A percentile compares a stretch with the other conserved stretches of the same genome.
Conservation (phyloP, 2,329 filamentous ascomycete genomes). For the Penicillium italicum region DNA sequence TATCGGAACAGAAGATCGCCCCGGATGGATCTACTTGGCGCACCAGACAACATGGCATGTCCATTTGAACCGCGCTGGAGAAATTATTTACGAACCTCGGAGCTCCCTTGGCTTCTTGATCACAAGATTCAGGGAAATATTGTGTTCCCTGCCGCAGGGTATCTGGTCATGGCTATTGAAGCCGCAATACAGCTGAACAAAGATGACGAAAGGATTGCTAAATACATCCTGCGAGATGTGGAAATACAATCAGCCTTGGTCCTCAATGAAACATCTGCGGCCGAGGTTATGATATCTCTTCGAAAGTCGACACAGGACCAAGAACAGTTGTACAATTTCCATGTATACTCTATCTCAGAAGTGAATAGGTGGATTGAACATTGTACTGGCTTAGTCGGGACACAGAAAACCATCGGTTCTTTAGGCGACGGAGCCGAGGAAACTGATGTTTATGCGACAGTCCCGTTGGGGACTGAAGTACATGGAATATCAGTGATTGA, state of each 20-base stretch:
- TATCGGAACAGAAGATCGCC: constrained; percentile 18
- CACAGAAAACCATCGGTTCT: not conserved
- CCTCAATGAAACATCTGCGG: constrained; percentile 14
- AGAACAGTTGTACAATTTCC: constrained; percentile 16
- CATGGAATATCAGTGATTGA: constrained; percentile 17
- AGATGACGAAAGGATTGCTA: not conserved
- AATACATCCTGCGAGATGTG: constrained; percentile 20
- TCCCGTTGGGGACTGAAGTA: not conserved
- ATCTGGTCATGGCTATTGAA: constrained; percentile 31
- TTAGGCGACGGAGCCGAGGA: not conserved
- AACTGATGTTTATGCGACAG: not conserved
- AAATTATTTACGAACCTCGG: constrained; percentile 25
- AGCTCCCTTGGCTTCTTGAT: constrained; percentile 31
- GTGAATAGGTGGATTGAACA: constrained; percentile 27
- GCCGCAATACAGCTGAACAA: constrained; percentile 16
- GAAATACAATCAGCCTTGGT: constrained; percentile 24
- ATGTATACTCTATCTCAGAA: constrained; percentile 20
- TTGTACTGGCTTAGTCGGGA: constrained; percentile 17
- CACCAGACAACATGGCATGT: constrained; percentile 6
- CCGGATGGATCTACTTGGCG: constrained; percentile 29
- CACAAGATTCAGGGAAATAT: constrained; percentile 24
- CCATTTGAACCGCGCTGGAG: constrained; percentile 27
- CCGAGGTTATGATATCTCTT: constrained; percentile 19
- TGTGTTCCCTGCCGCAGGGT: constrained; percentile 31
- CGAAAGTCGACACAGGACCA: not conserved